Base-by-base conservation (phyloP, 73 alveolate species). In the Paramecium sexaurelia region DNA sequence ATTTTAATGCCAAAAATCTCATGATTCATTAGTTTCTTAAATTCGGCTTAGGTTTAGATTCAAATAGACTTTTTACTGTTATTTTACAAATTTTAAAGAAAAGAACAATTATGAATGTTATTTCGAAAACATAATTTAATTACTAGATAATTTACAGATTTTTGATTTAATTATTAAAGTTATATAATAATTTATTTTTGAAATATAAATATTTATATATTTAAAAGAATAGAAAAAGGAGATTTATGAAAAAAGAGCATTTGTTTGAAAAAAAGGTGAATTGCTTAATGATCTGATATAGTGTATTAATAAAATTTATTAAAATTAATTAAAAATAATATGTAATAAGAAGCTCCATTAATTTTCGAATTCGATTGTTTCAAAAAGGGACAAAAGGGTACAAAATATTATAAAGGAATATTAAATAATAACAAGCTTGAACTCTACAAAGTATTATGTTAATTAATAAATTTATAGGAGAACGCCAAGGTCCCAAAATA, bases 21-120 rank as follows among this genome's bases (percentile, higher is more conserved):
- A 40, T 82, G 85, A 86, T 86, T 88, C 93, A 86, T 86, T 17
- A 86, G 55, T 55, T 86, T 86, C 78, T 86, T 86, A 61, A 86
- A 86, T 61, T 86, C 26, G 17, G 93, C 66, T 61, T 56, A 73
- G 67, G 8, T 73, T 73, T 0, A 73, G 37, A 39, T 73, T 73
- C 67, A 73, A 73, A 39, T 73, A 73, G 13, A 33, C 87, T 15
- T 61, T 66, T 73, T 27, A 36, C n/a, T 32, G n/a, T 36, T 61
- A 45, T 32, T 61, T 45, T 29, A 45, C 51, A 41, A 47, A n/a
- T 20, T 61, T 61, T 61, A 32, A 26, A 9, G 11, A 22, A 61
- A 11, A 7, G 20, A 61, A 26, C 11, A 22, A 61, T 29, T 22
- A 61, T 9, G 13, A 24, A 26, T 6, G 13, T 32, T 32, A 61